These are phyloP conservation scores for Hyaloscypha variabilis DNA, from an alignment of 495 filamentous ascomycete species.

Conservation along the genomic window DNA sequence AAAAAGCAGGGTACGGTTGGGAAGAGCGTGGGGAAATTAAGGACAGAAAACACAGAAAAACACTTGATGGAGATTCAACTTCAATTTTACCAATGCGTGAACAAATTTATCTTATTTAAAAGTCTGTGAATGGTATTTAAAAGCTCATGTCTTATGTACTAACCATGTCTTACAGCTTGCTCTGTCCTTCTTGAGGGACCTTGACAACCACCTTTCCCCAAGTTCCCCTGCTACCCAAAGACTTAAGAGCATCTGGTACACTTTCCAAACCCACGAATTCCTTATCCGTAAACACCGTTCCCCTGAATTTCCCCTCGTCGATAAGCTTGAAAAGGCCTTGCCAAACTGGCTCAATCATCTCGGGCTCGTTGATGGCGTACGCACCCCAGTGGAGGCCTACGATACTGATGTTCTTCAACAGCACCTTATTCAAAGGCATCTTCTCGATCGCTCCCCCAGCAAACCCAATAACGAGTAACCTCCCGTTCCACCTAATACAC, in stretches of 20 bases:
- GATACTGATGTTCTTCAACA: slow-evolving; percentile 91
- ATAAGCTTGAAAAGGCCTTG: slow-evolving; percentile 77
- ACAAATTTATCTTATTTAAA: too few relatives aligned
- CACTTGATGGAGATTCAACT: too few relatives aligned
- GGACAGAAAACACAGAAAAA: too few relatives aligned
- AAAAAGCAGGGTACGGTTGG: too few relatives aligned
- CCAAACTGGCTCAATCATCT: slow-evolving; percentile 77
- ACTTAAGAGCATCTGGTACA: slow-evolving; percentile 74
- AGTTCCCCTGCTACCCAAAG: slow-evolving; percentile 77
- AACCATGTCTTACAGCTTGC: slow-evolving; percentile 42
- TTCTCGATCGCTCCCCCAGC: slow-evolving; percentile 89
- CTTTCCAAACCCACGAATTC: slow-evolving; percentile 82
- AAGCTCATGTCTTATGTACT: not conserved
- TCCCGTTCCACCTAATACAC: slow-evolving; percentile 89
- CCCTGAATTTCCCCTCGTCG: slow-evolving; percentile 73
- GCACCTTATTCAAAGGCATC: slow-evolving; percentile 85
- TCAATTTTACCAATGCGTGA: too few relatives aligned
- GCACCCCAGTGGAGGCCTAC: slow-evolving; percentile 92
- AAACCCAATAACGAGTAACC: slow-evolving; percentile 87
- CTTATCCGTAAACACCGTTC: slow-evolving; percentile 80
- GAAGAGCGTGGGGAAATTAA: too few relatives aligned
- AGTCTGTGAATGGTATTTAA: not conserved
- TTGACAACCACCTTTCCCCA: slow-evolving; percentile 98
- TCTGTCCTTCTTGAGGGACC: slow-evolving; percentile 69
- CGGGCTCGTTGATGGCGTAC: slow-evolving; percentile 73